phyloP scores from a whole-genome alignment of 345 rosid genomes.

The Heritiera fomes region DNA sequence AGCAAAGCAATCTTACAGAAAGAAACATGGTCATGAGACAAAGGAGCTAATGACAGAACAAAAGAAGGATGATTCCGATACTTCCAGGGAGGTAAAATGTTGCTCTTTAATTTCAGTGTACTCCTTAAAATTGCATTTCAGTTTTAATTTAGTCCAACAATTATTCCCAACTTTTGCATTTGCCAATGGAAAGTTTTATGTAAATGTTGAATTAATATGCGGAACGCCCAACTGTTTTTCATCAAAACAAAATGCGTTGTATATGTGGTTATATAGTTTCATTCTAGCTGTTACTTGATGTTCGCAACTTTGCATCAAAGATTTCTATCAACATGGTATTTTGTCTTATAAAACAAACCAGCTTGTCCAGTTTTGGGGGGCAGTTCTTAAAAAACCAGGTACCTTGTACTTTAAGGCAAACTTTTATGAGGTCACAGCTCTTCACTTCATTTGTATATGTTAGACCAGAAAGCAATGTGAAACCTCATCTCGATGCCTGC shows the following conservation, averaged over 20 bases:
- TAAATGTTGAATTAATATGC: not conserved
- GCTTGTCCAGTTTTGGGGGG: too few relatives aligned
- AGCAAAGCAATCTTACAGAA: slow-evolving; percentile 28
- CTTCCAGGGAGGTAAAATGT: slow-evolving; percentile 49
- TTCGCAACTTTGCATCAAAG: not conserved
- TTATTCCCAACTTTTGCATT: not conserved
- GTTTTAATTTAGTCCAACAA: not conserved
- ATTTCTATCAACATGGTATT: not conserved
- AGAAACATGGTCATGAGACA: slow-evolving; percentile 20
- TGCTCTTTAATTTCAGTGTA: not conserved
- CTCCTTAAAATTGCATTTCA: not conserved
- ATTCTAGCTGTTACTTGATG: not conserved
- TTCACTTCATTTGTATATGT: too few relatives aligned
- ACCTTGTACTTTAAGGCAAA: not conserved
- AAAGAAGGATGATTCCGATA: slow-evolving; percentile 35
- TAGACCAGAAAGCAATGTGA: too few relatives aligned
- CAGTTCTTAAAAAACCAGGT: too few relatives aligned
- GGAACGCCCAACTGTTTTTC: not conserved
- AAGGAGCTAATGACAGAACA: slow-evolving; percentile 16
- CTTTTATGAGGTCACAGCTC: not conserved
- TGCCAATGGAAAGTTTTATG: not conserved
- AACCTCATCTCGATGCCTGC: too few relatives aligned
- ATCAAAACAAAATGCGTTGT: not conserved
- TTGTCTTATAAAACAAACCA: not conserved
- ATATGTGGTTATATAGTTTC: not conserved